phyloP scores from a whole-genome alignment of 495 filamentous ascomycete species.

The Echria macrotheca region DNA sequence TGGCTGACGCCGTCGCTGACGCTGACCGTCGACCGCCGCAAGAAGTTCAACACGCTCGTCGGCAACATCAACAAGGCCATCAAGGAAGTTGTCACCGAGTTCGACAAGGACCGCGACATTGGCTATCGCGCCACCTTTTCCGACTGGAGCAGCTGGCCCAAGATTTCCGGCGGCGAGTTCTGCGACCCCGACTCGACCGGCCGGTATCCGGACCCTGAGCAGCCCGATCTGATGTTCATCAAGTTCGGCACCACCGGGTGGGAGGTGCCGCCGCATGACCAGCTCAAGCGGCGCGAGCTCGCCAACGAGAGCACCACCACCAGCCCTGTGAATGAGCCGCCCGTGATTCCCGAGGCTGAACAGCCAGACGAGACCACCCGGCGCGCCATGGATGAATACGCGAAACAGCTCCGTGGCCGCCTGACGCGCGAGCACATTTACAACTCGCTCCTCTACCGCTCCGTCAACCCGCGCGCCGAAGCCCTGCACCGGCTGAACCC shows the following conservation, averaged over 20 bases:
- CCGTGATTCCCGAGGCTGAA: not conserved
- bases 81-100: conserved; percentile 11
- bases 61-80: conserved; percentile 19
- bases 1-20: conserved; percentile 34
- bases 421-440: conserved; percentile 4
- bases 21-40: conserved; percentile 39
- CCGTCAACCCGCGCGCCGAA: conserved; percentile 12
- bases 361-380: not conserved
- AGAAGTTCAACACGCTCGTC: conserved; percentile 34
- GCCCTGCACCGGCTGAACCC: conserved; percentile 7
- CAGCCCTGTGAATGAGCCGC: too few relatives aligned
- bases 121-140: conserved; percentile 14
- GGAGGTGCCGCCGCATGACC: not conserved
- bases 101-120: not conserved
- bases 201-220: conserved; percentile 19
- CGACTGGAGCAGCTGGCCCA: conserved; percentile 23
- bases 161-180: conserved; percentile 21
- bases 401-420: not conserved
- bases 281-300: not conserved
- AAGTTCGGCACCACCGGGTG: conserved; percentile 15
- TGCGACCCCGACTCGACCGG: conserved; percentile 18
- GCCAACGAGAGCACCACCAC: too few relatives aligned
- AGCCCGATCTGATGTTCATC: conserved; percentile 21
- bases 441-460: conserved; percentile 7
- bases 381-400: not conserved